Evolutionary conservation across 176 grass and related monocot genomes (phyloP).

Genomic region (Panicum miliaceum): DNA sequence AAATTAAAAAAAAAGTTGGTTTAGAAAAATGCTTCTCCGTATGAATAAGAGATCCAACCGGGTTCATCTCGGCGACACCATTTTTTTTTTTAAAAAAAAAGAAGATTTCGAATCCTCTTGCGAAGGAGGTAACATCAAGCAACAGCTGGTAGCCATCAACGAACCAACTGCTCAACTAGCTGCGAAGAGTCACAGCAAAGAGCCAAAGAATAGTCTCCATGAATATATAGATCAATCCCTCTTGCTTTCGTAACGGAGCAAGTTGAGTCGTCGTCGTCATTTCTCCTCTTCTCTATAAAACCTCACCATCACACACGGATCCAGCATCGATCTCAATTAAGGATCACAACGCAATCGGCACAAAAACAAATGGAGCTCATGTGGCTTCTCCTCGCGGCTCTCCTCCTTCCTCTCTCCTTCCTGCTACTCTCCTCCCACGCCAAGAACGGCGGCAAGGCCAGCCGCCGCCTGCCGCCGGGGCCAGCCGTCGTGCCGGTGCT

Average conservation of each 20-base stretch:
- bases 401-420: conserved; percentile 26
- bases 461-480: conserved; percentile 37
- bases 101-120: no score
- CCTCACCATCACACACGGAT: background rate
- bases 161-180: background rate
- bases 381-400: conserved; percentile 24
- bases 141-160: background rate
- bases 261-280: background rate
- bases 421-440: background rate
- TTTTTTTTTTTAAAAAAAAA: no score
- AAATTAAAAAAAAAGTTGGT: no score
- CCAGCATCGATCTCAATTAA: background rate
- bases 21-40: no score
- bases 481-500: conserved; percentile 28
- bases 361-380: conserved; percentile 26
- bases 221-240: background rate
- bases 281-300: conserved; percentile 1
- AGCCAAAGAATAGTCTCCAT: background rate
- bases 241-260: background rate
- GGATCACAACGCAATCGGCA: background rate
- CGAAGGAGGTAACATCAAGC: background rate
- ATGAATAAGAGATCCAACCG: no score
- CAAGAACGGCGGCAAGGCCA: background rate
- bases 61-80: no score
- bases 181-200: background rate